Evolutionary conservation across 1,284 basidiomycete species (phyloP), one percentile per base, ranked within the genome.

Genomic region (Cryptococcus sp.): DNA sequence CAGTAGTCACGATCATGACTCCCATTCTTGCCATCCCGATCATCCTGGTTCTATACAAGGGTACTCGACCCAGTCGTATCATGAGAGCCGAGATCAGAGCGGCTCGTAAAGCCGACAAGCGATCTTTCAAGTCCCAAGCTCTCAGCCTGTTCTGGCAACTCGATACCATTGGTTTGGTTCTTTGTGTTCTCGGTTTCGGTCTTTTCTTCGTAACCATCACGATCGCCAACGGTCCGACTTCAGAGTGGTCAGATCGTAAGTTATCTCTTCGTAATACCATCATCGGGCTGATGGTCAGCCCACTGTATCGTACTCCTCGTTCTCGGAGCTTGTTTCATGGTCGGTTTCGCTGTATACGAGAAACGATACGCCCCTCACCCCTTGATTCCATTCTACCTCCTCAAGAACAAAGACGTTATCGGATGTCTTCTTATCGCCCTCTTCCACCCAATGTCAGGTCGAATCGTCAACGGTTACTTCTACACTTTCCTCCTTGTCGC

Each of bases 181-280:
- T 75, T 37, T 64, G 74, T 31, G 64, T 72, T 14, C 60, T 55
- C 14, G 72, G 72, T 5, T 62, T 65, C 31, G 72, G 70, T 13
- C 57, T 73, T 46, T 60, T 73, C 45, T 62, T 74, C 37, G 60
- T 72, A 28, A 70, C 68, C 9, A 63, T 75, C 56, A 75, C 73
- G 1, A 54, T 70, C 25, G 73, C 73, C 31, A 72, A 73, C 47
- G 62, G 63, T 1, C 59, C 61, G 28, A 69, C 61, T 10, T 59
- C 65, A 13, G 51, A 55, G 9, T 75, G 73, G 73, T 59, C 53
- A 7, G 70, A 71, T 42, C 10, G 39, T 41, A 9, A 41, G 39
- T 41, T 9, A n/a, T 41, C 39, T 10, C 34, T 36, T n/a, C 34
- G 52, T 56, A 36, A 36, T 36, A 36, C 48, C 56, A 52, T 4